These are phyloP conservation scores for Umbelopsis sp. DNA, from an alignment of 371 early-diverging fungal genomes.

Conservation along the genomic window DNA sequence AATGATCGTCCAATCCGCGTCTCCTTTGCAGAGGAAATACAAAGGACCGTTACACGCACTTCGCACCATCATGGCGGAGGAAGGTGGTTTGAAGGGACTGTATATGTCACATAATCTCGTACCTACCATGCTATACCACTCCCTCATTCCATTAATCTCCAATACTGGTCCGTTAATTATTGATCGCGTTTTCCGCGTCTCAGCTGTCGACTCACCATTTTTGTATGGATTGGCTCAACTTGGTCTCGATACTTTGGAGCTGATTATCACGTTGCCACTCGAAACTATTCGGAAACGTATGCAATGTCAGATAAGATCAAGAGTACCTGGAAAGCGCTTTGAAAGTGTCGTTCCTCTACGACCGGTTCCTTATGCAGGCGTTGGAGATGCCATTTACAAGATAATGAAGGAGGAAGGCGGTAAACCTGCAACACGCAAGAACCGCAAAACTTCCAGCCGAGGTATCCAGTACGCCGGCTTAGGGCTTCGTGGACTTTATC, in stretches of 20 bases:
- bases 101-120: slow-evolving; percentile 71
- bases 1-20: slow-evolving; percentile 72
- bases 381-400: slow-evolving; percentile 78
- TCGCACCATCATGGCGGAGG: slow-evolving; percentile 71
- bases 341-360: slow-evolving; percentile 75
- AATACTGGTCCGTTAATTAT: slow-evolving; percentile 71
- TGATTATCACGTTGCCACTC: slow-evolving; percentile 80
- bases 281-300: slow-evolving; percentile 88
- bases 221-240: slow-evolving; percentile 69
- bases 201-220: slow-evolving; percentile 68
- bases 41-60: slow-evolving; percentile 71
- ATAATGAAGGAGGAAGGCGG: slow-evolving; percentile 87
- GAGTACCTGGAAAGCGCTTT: slow-evolving; percentile 52
- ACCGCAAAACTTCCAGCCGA: slow-evolving; percentile 25
- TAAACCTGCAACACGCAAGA: slow-evolving; percentile 21
- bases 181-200: slow-evolving; percentile 66
- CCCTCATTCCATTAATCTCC: slow-evolving; percentile 72
- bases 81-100: slow-evolving; percentile 75
- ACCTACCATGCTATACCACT: slow-evolving; percentile 79
- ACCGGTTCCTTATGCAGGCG: slow-evolving; percentile 84
- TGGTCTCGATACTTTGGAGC: slow-evolving; percentile 62
- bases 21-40: slow-evolving; percentile 75
- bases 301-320: slow-evolving; percentile 69
- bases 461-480: slow-evolving; percentile 36
- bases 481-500: slow-evolving; percentile 77